Conservation (phyloP, 2,329 filamentous ascomycete genomes). For the Colletotrichum sp. region DNA sequence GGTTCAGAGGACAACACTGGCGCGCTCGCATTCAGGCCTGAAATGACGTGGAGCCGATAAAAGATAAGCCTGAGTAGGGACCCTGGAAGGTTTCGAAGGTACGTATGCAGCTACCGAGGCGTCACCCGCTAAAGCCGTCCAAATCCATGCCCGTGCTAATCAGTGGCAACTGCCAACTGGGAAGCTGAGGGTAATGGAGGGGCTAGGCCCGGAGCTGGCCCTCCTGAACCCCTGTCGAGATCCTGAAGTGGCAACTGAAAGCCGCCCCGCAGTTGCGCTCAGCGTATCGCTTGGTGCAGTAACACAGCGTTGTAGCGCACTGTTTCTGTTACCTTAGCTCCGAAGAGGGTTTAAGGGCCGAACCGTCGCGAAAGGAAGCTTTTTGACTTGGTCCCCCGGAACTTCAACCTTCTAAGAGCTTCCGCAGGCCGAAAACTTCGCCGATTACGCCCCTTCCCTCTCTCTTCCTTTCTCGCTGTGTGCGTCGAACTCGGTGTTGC, state of each 20-base stretch:
- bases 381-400: constrained; percentile 5
- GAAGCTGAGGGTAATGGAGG: background rate
- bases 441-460: background rate
- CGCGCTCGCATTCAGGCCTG: background rate
- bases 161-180: background rate
- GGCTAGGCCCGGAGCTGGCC: background rate
- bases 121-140: background rate
- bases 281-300: constrained; percentile 1
- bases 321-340: constrained; percentile 11
- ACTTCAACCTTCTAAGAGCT: constrained; percentile 20
- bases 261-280: background rate
- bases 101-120: background rate
- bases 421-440: constrained; percentile 12
- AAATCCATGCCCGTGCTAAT: background rate
- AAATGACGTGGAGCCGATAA: background rate
- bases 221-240: background rate
- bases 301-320: background rate
- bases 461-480: background rate
- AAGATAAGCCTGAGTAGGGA: background rate
- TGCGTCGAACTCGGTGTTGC: background rate
- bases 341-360: constrained; percentile 19
- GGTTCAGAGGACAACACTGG: background rate
- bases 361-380: constrained; percentile 18
- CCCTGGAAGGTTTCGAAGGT: background rate
- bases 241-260: constrained; percentile 12